Percentiles rank a stretch among this genome's conserved stretches.
phyloP scores from a whole-genome alignment of 192 early-diverging fungal genomes.

The Podila epigama region DNA sequence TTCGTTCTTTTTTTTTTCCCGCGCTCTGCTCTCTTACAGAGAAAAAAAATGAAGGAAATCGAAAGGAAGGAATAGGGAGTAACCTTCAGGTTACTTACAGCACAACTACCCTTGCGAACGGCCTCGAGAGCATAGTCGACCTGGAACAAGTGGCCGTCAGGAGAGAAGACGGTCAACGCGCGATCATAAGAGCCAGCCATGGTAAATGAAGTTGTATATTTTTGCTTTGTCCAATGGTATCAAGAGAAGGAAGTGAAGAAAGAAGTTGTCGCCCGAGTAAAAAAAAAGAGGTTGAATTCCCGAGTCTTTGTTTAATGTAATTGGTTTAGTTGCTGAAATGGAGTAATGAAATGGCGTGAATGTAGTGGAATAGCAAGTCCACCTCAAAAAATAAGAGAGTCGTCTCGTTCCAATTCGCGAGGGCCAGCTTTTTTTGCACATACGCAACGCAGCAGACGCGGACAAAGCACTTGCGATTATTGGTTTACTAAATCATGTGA shows the following conservation, averaged over 20 bases:
- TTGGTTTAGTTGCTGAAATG: too few species aligned
- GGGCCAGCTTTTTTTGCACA: too few species aligned
- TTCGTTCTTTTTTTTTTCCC: not conserved
- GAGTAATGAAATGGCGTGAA: too few species aligned
- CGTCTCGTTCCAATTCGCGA: too few species aligned
- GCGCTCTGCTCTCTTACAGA: not conserved
- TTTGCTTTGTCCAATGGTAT: not conserved
- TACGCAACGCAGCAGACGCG: too few species aligned
- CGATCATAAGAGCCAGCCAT: slow-evolving; percentile 57
- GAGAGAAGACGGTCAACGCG: slow-evolving; percentile 97
- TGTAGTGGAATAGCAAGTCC: too few species aligned
- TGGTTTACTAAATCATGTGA: too few species aligned
- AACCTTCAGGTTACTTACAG: slow-evolving; percentile 67
- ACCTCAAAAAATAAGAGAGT: too few species aligned
- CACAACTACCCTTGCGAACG: slow-evolving; percentile 96
- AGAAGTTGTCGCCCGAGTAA: too few species aligned
- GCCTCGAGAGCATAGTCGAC: slow-evolving; percentile 99
- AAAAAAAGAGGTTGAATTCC: too few species aligned
- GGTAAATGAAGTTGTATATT: slow-evolving; percentile 1
- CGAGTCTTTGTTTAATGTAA: too few species aligned
- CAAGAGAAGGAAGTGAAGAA: not conserved
- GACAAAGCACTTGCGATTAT: too few species aligned
- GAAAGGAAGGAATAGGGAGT: not conserved
- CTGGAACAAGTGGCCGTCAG: slow-evolving; percentile 99
- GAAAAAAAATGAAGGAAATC: not conserved